Base-by-base conservation (phyloP, 2,329 filamentous ascomycete species). In the Tolypocladium sp. region DNA sequence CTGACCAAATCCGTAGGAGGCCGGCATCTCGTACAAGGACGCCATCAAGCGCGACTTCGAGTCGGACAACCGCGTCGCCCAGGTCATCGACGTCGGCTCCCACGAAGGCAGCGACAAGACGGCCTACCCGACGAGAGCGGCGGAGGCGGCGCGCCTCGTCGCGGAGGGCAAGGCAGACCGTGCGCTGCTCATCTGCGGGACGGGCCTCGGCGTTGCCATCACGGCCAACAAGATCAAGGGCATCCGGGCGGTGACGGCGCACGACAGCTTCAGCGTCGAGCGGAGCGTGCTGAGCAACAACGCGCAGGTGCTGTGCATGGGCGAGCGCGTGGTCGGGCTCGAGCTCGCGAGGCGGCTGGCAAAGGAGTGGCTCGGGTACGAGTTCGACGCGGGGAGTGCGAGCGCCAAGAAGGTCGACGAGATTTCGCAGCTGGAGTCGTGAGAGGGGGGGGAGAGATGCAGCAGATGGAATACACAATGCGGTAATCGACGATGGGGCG, bases 141-240 rank as follows among this genome's bases (percentile, higher is more conserved):
- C 90, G 46, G 83, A 84, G 44, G 90, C 90, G 6, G 88, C 89
- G 17, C 76, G 77, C 61, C 77, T 88, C 42, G 82, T 90, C 13
- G 78, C 80, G 4, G 72, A 77, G 7, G 87, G 86, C 51, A 79
- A 85, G 67, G 88, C 83, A 57, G 91, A 95, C 74, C 87, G 91
- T 57, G 91, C 90, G 0, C 79, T 95, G 42, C 77, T 92, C 49
- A 90, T 95, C 76, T 95, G 91, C 76, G 91, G 91, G 2, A 95
- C 91, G 0, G 91, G 91, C 0, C 82, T 96, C 9, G 91, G 91
- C 25, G 91, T 96, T 9, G 91, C 91, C 66, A 95, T 95, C 70
- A 78, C 84, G n/a, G 91, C 91, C 64, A 95, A 95, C 80, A 95
- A 95, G 74, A 85, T 95, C 63, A 87, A 86, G 59, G 91, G 91